Base-by-base conservation (phyloP, 2,329 filamentous ascomycete genomes). In the Fusarium praegraminearum region DNA sequence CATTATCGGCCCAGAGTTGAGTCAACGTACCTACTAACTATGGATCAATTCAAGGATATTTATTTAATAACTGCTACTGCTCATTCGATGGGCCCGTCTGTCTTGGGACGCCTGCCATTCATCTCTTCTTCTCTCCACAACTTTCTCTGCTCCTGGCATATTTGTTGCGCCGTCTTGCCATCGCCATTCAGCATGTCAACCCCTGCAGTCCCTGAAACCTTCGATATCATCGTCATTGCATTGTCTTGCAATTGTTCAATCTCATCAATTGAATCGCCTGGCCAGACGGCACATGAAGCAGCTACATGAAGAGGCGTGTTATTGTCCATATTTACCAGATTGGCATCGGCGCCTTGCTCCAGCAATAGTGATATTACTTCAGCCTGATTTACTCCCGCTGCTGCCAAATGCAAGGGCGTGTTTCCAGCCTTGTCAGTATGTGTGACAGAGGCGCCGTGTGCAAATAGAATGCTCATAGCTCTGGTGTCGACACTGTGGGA, bases 331-430 rank as follows among this genome's bases (percentile, higher is more conserved):
- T 53, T 33, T 1, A 15, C n/a, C 8, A 22, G 2, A 10, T 1
- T 22, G 1, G 2, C 13, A 16, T 53, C 36, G n/a, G 38, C 26
- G 20, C 50, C 16, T 3, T 5, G 50, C 10, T 24, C n/a, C 18
- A 53, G 50, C 5, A 53, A 1, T 0, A 24, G 1, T 1, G 15
- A 26, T 3, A 43, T 32, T 3, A 30, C 38, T 8, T 53, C 38
- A 0, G 8, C 10, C n/a, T 33, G 16, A 5, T 24, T 24, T 0
- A 43, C 3, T 2, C 26, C 22, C 16, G 2, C 16, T 10, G 28
- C 9, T 22, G 38, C 50, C 22, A 8, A 20, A 20, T 53, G 38
- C 4, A 53, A 43, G 6, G 50, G 50, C 4, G 50, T 24, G 2
- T 53, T 53, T 7, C 50, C 26, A 2, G 16, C 7, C 7, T 53